A percentile compares a stretch with the other conserved stretches of the same genome.
Evolutionary conservation across 495 filamentous ascomycete species (phyloP).

Genomic region (Penicillium canescens): DNA sequence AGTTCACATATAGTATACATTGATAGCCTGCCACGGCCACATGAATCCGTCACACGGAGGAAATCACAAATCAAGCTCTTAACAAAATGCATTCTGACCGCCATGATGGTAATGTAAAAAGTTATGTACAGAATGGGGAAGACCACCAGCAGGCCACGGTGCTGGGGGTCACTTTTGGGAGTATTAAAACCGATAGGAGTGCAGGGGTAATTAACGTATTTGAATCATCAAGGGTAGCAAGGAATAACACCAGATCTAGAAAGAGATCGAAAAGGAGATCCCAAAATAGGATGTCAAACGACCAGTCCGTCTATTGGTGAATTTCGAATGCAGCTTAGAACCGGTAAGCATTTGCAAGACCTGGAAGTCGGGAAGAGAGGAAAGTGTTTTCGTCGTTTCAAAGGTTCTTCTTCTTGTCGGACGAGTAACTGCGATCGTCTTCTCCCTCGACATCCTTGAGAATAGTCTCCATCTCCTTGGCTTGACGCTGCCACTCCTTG

Average conservation of each 20-base stretch:
- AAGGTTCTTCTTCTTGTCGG: conserved; percentile 43
- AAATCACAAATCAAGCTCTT: not conserved
- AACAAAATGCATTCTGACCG: not conserved
- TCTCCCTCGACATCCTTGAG: conserved; percentile 83
- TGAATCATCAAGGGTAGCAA: not conserved
- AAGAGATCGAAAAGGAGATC: not conserved
- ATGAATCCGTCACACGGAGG: not conserved
- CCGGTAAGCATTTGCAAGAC: conserved; percentile 3
- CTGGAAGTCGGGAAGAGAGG: not conserved
- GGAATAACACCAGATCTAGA: not conserved
- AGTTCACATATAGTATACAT: not conserved
- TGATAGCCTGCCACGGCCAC: not conserved
- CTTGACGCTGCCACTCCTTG: conserved; percentile 77
- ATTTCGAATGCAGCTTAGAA: not conserved
- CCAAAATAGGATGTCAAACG: not conserved
- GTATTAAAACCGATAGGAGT: conserved; percentile 5
- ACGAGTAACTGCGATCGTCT: conserved; percentile 75
- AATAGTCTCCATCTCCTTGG: conserved; percentile 82
- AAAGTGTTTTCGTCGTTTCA: conserved; percentile 4
- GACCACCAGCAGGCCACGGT: not conserved
- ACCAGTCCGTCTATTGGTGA: not conserved
- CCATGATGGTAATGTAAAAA: not conserved
- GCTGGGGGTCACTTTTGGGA: not conserved
- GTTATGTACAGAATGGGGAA: conserved; percentile 7
- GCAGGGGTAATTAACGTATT: not conserved